phyloP scores from a whole-genome alignment of 1,284 basidiomycete genomes.

The Cutaneotrichosporon dermatis region DNA sequence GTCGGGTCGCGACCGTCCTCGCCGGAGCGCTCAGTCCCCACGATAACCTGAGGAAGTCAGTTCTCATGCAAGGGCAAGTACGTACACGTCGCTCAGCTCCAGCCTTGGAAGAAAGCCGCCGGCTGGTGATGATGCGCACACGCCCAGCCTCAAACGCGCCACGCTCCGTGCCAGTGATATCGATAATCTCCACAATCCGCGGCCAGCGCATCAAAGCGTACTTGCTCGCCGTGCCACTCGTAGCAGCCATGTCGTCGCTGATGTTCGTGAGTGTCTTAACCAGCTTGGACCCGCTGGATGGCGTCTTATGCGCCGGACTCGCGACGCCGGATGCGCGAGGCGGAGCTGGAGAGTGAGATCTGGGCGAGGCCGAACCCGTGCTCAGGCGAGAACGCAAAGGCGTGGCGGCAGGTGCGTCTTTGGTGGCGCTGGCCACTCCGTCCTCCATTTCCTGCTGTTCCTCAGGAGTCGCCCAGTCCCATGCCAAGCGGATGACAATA shows the following conservation, averaged over 20 bases:
- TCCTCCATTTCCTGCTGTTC: constrained; percentile 12
- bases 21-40: constrained; percentile 8
- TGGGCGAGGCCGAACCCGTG: background rate
- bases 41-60: constrained; percentile 11
- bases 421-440: background rate
- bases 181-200: constrained; percentile 26
- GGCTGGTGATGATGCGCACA: constrained; percentile 43
- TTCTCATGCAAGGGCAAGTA: background rate
- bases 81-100: constrained; percentile 47
- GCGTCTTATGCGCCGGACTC: background rate
- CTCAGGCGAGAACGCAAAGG: background rate
- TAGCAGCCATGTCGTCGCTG: constrained; percentile 2
- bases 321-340: background rate
- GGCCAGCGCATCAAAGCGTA: constrained; percentile 21
- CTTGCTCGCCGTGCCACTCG: constrained; percentile 13
- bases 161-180: constrained; percentile 32
- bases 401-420: background rate
- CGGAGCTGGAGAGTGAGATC: background rate
- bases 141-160: constrained; percentile 31
- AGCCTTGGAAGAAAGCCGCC: constrained; percentile 42
- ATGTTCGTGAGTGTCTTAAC: background rate
- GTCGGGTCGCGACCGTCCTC: constrained; percentile 2
- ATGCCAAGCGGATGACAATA: constrained; percentile 78
- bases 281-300: background rate
- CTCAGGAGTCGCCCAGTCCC: constrained; percentile 60